Evolutionary conservation across 352 stramenopile species (phyloP), one percentile per base, ranked within the genome.

Genomic region (Pythium sp.): DNA sequence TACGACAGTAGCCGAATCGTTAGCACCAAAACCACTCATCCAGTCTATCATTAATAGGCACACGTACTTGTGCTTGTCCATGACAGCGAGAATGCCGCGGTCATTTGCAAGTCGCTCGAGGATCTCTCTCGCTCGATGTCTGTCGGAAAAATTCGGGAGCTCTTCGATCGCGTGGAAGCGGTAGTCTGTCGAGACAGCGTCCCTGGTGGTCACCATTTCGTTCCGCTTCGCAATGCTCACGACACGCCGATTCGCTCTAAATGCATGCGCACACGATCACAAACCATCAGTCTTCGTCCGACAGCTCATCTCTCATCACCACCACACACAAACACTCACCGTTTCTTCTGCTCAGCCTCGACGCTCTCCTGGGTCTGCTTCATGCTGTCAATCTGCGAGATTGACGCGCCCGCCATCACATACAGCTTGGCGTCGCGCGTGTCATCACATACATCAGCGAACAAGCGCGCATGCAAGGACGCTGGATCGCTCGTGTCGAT

Each of bases 31-130:
- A 9, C 5, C 41, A 9, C 6, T 7, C 15, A 8, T n/a, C 41
- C 20, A 3, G 26, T 5, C 12, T 22, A 53, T 11, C 20, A 26
- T 22, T 11, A 41, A 5, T 49, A 34, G 28, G 8, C 20, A 47
- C 49, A 72, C 79, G 30, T 68, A 94, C 78, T 91, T 88, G 81
- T 98, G 86, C 43, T 97, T 96, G 3, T 77, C 78, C 87, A 98
- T 91, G 20, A 97, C 92, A 0, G 87, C 80, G 15, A 95, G 68
- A 67, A 98, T 87, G 0, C 92, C 92, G 38, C 86, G 87, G 68
- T 98, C 91, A n/a, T 82, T 91, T 1, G 91, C 91, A 28, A 98
- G 72, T 15, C 74, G 77, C 56, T 94, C 76, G 8, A 98, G 75
- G 69, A 98, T 96, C 67, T 82, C 76, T 9, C 79, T 75, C 5